phyloP scores from a whole-genome alignment of 1,284 basidiomycete genomes.

The Microbotryomycetes sp. region DNA sequence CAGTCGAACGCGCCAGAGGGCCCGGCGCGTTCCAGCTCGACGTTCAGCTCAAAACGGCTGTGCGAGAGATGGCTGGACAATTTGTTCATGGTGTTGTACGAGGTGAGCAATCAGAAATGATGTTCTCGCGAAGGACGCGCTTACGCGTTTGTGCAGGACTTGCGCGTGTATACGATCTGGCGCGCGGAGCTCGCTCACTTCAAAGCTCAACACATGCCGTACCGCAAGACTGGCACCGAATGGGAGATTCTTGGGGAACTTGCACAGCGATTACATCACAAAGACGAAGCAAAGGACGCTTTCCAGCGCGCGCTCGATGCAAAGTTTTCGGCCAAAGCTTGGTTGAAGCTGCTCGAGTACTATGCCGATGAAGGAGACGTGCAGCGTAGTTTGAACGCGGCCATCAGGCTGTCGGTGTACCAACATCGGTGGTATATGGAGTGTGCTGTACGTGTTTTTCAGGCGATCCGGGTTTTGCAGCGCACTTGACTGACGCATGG shows the following conservation, averaged over 20 bases:
- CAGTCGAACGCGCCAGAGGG: constrained; percentile 25
- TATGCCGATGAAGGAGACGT: constrained; percentile 92
- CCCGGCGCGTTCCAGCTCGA: constrained; percentile 50
- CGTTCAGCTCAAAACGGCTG: constrained; percentile 87
- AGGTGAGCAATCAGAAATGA: constrained; percentile 55
- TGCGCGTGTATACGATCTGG: constrained; percentile 99
- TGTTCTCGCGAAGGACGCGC: neutral
- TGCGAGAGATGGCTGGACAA: constrained; percentile 99
- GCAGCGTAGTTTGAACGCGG: constrained; percentile 79
- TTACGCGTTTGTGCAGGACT: constrained; percentile 53
- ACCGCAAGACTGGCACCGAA: constrained; percentile 90
- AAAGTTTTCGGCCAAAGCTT: constrained; percentile 84
- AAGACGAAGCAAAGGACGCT: constrained; percentile 95
- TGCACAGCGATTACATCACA: constrained; percentile 83
- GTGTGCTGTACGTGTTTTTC: constrained; percentile 37
- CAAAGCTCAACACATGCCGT: constrained; percentile 93
- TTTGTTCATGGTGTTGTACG: constrained; percentile 96
- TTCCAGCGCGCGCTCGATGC: constrained; percentile 88
- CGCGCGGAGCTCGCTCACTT: constrained; percentile 98
- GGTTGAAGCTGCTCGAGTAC: constrained; percentile 84
- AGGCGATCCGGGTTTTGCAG: neutral
- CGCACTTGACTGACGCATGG: constrained; percentile 3
- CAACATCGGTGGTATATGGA: constrained; percentile 54
- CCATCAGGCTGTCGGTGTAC: constrained; percentile 86
- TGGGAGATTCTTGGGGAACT: constrained; percentile 99